Evolutionary conservation across 2,329 filamentous ascomycete genomes (phyloP).

Genomic region (Xylaria sp.): DNA sequence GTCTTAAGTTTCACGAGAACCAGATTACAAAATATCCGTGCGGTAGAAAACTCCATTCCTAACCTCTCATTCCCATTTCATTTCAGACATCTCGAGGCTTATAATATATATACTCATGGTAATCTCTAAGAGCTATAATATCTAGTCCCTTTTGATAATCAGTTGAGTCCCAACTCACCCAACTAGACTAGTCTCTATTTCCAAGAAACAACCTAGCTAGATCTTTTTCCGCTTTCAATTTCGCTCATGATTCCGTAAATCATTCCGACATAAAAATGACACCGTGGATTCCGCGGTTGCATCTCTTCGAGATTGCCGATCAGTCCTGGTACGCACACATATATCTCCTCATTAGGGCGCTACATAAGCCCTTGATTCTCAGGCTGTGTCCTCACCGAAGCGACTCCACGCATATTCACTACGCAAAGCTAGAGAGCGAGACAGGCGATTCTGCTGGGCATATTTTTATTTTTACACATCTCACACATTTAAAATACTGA

Average conservation of each 20-base stretch:
- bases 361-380: not conserved
- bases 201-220: not conserved
- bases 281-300: constrained; percentile 65
- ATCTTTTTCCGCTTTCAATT: not conserved
- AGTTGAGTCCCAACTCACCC: not conserved
- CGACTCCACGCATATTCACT: not conserved
- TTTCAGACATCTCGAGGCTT: not conserved
- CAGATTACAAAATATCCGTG: not conserved
- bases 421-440: not conserved
- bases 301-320: constrained; percentile 75
- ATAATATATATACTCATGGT: not conserved
- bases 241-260: not conserved
- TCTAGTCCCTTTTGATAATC: not conserved
- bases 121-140: not conserved
- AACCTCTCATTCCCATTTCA: no score
- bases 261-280: constrained; percentile 36
- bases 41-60: no score
- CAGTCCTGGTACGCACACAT: constrained; percentile 64
- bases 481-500: constrained; percentile 1
- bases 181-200: not conserved
- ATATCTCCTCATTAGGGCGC: not conserved
- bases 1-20: not conserved
- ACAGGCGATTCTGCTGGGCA: constrained; percentile 7
- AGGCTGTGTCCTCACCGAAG: not conserved
- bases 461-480: not conserved